Evolutionary conservation across 164 flowering plant species (phyloP).

Genomic region (Litsea cubeba): DNA sequence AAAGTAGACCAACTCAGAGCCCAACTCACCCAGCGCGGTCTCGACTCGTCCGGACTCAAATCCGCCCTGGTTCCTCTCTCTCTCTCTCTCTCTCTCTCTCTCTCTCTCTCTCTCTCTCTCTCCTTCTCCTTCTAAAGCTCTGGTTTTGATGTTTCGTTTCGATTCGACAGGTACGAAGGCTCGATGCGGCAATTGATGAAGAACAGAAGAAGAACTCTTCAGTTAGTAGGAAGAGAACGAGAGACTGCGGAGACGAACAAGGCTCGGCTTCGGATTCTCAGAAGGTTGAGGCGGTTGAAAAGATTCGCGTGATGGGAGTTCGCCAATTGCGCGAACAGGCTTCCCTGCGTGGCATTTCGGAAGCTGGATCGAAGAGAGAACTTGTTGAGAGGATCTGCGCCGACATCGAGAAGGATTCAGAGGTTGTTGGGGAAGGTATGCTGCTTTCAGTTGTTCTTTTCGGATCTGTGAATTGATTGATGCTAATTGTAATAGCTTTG

Average conservation of each 20-base stretch:
- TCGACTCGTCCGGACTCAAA: conserved; percentile 53
- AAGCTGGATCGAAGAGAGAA: conserved; percentile 51
- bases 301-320: conserved; percentile 36
- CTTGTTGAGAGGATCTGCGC: conserved; percentile 46
- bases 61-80: conserved; percentile 26
- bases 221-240: conserved; percentile 22
- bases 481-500: too few species aligned
- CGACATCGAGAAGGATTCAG: conserved; percentile 12
- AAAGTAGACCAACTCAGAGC: conserved; percentile 61
- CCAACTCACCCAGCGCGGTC: conserved; percentile 56
- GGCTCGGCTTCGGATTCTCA: conserved; percentile 12
- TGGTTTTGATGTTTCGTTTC: background rate
- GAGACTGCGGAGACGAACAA: conserved; percentile 18
- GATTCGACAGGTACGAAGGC: conserved; percentile 42
- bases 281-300: conserved; percentile 32
- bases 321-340: conserved; percentile 56
- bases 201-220: background rate
- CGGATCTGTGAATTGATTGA: too few species aligned
- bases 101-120: background rate
- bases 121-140: background rate
- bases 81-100: background rate
- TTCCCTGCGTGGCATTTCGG: conserved; percentile 31
- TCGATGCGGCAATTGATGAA: conserved; percentile 36
- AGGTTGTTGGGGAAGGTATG: conserved; percentile 20
- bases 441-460: too few species aligned